Percentiles rank a stretch among this genome's conserved stretches.
Conservation (phyloP, 768 basidiomycete species). For the Lactarius tabidus region DNA sequence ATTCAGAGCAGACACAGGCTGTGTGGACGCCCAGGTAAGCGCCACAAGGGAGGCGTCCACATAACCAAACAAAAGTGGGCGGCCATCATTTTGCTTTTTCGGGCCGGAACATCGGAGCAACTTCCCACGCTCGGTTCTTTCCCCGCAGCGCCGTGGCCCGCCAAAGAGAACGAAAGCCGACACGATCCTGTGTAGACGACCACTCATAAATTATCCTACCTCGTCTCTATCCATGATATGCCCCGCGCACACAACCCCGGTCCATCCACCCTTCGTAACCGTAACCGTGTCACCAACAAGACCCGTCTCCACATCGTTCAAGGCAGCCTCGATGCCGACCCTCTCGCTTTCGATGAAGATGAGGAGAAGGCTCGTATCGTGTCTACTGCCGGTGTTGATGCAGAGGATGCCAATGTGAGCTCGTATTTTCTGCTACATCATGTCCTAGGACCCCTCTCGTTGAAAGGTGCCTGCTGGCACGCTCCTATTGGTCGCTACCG, state of each 20-base stretch:
- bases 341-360: slow-evolving; percentile 78
- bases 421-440: slow-evolving; percentile 33
- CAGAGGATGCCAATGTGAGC: slow-evolving; percentile 90
- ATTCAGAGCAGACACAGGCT: neutral
- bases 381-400: slow-evolving; percentile 82
- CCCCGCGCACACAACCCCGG: slow-evolving; percentile 76
- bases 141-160: slow-evolving; percentile 28
- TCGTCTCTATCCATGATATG: slow-evolving; percentile 68
- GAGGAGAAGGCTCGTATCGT: slow-evolving; percentile 80
- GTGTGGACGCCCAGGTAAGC: slow-evolving; percentile 16
- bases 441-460: slow-evolving; percentile 40
- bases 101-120: slow-evolving; percentile 24
- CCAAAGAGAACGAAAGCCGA: slow-evolving; percentile 26
- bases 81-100: slow-evolving; percentile 22
- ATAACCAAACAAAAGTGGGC: slow-evolving; percentile 23
- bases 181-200: slow-evolving; percentile 23
- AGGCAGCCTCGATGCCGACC: slow-evolving; percentile 77
- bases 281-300: slow-evolving; percentile 91
- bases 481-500: slow-evolving; percentile 44
- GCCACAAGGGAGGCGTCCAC: slow-evolving; percentile 20
- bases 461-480: slow-evolving; percentile 42
- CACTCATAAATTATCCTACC: slow-evolving; percentile 27
- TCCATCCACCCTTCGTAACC: slow-evolving; percentile 76
- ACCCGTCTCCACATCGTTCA: slow-evolving; percentile 81
- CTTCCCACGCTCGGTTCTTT: slow-evolving; percentile 27